Evolutionary conservation across 75 land plant species (phyloP).

Genomic region (Selaginella moellendorffii): DNA sequence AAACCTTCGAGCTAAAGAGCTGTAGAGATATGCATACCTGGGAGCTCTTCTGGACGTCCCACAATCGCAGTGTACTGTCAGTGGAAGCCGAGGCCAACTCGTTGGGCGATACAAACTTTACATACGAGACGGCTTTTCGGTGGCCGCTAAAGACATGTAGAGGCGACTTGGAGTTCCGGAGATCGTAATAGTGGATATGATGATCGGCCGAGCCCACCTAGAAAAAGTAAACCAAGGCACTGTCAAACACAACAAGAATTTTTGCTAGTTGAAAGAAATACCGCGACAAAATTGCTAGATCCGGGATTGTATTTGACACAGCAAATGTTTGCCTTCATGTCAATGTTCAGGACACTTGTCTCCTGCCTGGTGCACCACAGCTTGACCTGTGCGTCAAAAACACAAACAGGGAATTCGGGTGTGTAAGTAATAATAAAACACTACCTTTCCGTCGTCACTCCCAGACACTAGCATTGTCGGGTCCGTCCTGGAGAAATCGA

Average conservation of each 20-base stretch:
- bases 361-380: conserved; percentile 97
- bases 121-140: conserved; percentile 91
- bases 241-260: not conserved
- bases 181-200: conserved; percentile 89
- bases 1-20: not conserved
- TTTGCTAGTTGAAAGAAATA: conserved; percentile 26
- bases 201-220: conserved; percentile 99
- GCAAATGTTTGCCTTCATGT: conserved; percentile 98
- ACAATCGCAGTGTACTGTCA: conserved; percentile 83
- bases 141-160: conserved; percentile 80
- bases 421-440: not conserved
- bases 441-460: conserved; percentile 97
- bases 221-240: not conserved
- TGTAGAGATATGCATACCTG: conserved; percentile 13
- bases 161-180: conserved; percentile 62
- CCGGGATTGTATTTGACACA: conserved; percentile 99
- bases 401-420: not conserved
- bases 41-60: conserved; percentile 77
- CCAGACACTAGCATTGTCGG: conserved; percentile 95
- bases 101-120: conserved; percentile 71
- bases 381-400: conserved; percentile 51
- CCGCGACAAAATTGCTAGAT: conserved; percentile 75
- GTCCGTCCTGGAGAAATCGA: conserved; percentile 89
- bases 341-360: conserved; percentile 80
- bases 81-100: conserved; percentile 98